phyloP scores from a whole-genome alignment of 2,329 filamentous ascomycete genomes.

The Fusarium sp. region DNA sequence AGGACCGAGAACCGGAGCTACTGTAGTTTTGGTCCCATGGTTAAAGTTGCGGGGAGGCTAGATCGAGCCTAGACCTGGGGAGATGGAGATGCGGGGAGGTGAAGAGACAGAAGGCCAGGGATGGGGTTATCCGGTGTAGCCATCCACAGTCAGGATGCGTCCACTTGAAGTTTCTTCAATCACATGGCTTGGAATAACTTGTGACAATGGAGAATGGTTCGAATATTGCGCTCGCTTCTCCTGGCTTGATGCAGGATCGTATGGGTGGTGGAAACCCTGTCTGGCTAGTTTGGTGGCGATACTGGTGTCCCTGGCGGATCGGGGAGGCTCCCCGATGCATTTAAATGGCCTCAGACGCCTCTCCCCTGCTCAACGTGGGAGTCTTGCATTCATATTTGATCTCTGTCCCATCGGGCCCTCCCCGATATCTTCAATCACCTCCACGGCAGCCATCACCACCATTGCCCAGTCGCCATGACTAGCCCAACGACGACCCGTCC shows the following conservation, averaged over 20 bases:
- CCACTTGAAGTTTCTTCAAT: background rate
- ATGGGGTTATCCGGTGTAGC: background rate
- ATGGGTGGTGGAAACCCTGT: background rate
- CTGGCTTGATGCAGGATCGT: background rate
- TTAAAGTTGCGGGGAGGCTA: background rate
- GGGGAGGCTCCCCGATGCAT: background rate
- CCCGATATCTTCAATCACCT: background rate
- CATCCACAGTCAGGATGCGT: background rate
- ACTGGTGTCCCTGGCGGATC: background rate
- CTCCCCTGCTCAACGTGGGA: background rate
- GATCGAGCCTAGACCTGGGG: background rate
- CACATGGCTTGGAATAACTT: background rate
- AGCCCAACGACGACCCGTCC: background rate
- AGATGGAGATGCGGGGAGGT: background rate
- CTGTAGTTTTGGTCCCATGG: background rate
- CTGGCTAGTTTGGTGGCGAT: background rate
- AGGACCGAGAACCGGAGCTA: background rate
- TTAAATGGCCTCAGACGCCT: background rate
- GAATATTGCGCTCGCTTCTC: background rate
- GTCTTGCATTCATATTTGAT: background rate
- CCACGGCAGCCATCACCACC: background rate
- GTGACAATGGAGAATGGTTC: background rate
- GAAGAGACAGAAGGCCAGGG: background rate
- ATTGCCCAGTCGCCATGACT: background rate
- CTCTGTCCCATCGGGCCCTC: background rate